Conservation (phyloP, 345 rosid genomes). For the Carallia brachiata region DNA sequence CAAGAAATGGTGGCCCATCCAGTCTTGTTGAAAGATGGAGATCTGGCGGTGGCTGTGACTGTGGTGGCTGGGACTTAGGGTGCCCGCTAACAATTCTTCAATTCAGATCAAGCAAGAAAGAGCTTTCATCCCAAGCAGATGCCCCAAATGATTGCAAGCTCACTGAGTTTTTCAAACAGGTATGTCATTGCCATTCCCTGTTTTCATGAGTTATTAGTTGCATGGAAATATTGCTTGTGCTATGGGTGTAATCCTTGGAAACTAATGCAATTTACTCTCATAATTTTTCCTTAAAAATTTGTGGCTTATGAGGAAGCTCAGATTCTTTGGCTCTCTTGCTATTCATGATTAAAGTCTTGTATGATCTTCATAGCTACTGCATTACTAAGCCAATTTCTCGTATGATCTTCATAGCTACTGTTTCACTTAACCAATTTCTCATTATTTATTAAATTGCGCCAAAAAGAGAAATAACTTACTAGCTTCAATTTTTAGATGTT, state of each 20-base stretch:
- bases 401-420: too few species aligned
- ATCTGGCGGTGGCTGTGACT: conserved; percentile 87
- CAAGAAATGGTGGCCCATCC: conserved; percentile 62
- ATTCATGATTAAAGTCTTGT: too few species aligned
- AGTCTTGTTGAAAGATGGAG: conserved; percentile 82
- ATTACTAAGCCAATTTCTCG: too few species aligned
- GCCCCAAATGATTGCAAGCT: conserved; percentile 54
- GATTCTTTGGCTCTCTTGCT: too few species aligned
- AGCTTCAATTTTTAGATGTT: too few species aligned
- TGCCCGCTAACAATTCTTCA: conserved; percentile 63
- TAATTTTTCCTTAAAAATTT: not conserved
- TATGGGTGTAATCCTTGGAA: conserved; percentile 5
- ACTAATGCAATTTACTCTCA: not conserved
- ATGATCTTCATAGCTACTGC: too few species aligned
- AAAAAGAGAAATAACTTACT: too few species aligned
- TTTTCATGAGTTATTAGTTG: conserved; percentile 25
- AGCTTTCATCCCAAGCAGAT: conserved; percentile 21
- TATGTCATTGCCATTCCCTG: conserved; percentile 40
- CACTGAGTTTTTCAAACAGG: conserved; percentile 65
- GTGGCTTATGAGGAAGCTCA: not conserved
- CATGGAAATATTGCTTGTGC: too few species aligned
- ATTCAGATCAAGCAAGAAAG: conserved; percentile 36
- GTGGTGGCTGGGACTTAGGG: conserved; percentile 98
- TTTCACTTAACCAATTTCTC: too few species aligned
- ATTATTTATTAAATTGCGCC: too few species aligned